A percentile compares a stretch with the other conserved stretches of the same genome.
phyloP scores from a whole-genome alignment of 345 rosid species.

The Euphorbia peplus region DNA sequence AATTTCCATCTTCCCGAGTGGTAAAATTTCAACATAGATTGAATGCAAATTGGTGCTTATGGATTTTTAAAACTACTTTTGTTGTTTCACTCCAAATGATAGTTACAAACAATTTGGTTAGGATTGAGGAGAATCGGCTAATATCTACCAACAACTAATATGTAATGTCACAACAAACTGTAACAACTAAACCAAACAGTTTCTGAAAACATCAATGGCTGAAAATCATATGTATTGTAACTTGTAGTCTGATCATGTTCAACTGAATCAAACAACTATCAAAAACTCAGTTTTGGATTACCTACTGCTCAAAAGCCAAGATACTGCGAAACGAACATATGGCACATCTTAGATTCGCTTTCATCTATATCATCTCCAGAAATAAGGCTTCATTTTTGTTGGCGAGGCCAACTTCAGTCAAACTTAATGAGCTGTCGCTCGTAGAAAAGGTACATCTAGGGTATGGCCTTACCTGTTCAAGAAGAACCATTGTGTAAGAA shows the following conservation, averaged over 20 bases:
- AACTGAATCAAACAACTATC: too few relatives aligned
- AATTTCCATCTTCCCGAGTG: background rate
- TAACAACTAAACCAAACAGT: too few relatives aligned
- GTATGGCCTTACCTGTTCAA: conserved; percentile 69
- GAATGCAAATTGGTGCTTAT: background rate
- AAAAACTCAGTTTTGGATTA: too few relatives aligned
- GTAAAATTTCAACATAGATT: background rate
- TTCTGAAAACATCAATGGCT: background rate
- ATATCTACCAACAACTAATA: too few relatives aligned
- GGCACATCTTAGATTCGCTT: background rate
- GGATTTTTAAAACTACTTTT: too few relatives aligned
- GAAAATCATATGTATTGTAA: background rate
- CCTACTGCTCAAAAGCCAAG: background rate
- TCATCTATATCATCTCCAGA: conserved; percentile 40
- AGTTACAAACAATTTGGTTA: too few relatives aligned
- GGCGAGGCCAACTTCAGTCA: conserved; percentile 64
- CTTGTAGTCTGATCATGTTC: background rate
- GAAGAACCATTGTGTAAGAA: conserved; percentile 8
- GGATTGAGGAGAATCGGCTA: too few relatives aligned
- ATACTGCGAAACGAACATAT: background rate
- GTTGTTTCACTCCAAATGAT: too few relatives aligned
- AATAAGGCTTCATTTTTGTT: conserved; percentile 79
- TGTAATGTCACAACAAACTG: too few relatives aligned
- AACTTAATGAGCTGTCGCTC: conserved; percentile 45
- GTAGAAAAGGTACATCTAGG: conserved; percentile 61